Evolutionary conservation across 768 basidiomycete genomes (phyloP).

Genomic region (Phylloporus sp.): DNA sequence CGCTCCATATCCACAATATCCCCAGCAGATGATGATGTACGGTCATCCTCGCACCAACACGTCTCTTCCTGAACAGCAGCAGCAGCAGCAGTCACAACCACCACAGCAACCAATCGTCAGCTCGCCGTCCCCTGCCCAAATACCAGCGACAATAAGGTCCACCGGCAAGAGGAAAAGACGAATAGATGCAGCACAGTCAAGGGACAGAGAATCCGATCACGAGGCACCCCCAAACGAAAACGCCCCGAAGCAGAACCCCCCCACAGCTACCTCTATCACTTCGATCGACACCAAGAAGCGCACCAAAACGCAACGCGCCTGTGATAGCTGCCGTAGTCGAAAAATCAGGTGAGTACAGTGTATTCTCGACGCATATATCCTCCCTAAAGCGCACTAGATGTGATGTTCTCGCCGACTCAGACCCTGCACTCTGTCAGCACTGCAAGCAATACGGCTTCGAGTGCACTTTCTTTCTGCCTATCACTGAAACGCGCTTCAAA

Average conservation of each 20-base stretch:
- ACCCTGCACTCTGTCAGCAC: slow-evolving; percentile 84
- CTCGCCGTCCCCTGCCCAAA: slow-evolving; percentile 31
- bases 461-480: slow-evolving; percentile 96
- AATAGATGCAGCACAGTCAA: slow-evolving; percentile 33
- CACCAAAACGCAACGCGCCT: slow-evolving; percentile 88
- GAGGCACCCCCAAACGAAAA: slow-evolving; percentile 49
- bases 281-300: slow-evolving; percentile 72
- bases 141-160: slow-evolving; percentile 27
- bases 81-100: slow-evolving; percentile 17
- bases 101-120: slow-evolving; percentile 29
- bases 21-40: slow-evolving; percentile 67
- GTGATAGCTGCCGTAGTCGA: slow-evolving; percentile 84
- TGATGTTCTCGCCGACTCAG: slow-evolving; percentile 75
- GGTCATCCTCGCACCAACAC: slow-evolving; percentile 37
- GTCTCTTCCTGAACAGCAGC: slow-evolving; percentile 33
- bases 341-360: slow-evolving; percentile 64
- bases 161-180: slow-evolving; percentile 64
- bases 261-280: slow-evolving; percentile 27
- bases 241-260: slow-evolving; percentile 30
- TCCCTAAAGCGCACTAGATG: slow-evolving; percentile 41
- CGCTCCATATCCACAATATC: slow-evolving; percentile 54
- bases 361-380: slow-evolving; percentile 9
- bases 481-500: slow-evolving; percentile 98
- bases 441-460: slow-evolving; percentile 93
- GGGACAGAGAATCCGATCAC: slow-evolving; percentile 57